Evolutionary conservation across 768 basidiomycete species (phyloP).

Genomic region (Leccinum fibrillosum): DNA sequence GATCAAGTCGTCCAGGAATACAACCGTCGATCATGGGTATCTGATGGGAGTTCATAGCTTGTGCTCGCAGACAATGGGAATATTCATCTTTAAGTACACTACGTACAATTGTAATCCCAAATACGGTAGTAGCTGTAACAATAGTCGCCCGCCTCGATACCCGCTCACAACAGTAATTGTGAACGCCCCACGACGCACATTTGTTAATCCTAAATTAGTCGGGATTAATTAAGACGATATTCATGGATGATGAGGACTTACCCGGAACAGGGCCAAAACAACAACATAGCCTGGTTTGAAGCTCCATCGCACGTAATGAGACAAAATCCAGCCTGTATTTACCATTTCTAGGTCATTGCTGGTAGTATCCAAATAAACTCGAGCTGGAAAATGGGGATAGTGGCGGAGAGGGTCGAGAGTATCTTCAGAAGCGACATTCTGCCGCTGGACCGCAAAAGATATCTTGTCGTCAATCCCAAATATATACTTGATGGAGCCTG

Average conservation of each 20-base stretch:
- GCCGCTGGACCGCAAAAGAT: neutral
- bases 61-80: too few relatives aligned
- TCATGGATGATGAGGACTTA: neutral
- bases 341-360: neutral
- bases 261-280: neutral
- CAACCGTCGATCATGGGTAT: neutral
- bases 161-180: too few relatives aligned
- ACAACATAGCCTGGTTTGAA: neutral
- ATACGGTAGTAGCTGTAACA: neutral
- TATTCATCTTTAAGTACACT: too few relatives aligned
- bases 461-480: neutral
- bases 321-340: neutral
- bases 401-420: neutral
- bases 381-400: constrained; percentile 1
- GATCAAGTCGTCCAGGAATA: neutral
- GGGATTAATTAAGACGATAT: too few relatives aligned
- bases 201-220: too few relatives aligned
- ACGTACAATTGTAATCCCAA: too few relatives aligned
- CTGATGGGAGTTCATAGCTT: neutral
- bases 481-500: neutral
- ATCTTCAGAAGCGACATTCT: neutral
- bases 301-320: neutral
- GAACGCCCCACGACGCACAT: too few relatives aligned
- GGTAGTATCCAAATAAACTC: neutral
- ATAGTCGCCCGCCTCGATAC: neutral